These are phyloP conservation scores for Desmodesmus armatus DNA, from an alignment of 139 green algal genomes.

Conservation along the genomic window DNA sequence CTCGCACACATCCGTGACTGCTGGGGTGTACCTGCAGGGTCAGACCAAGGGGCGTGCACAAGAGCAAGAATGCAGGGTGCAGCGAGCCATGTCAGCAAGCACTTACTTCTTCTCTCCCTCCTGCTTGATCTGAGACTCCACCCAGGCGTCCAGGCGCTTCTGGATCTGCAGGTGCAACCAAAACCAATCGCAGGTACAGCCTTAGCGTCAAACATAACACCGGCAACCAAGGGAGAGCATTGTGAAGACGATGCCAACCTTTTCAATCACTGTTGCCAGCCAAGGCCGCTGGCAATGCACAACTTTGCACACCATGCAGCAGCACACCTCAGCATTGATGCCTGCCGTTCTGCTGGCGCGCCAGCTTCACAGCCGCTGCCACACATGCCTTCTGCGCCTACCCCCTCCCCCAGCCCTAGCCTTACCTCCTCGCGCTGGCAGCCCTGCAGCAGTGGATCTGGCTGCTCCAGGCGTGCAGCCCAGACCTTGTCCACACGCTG, in stretches of 20 bases:
- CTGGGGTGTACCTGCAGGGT: no score
- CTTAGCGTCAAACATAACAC: neutral
- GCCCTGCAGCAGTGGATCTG: conserved; percentile 69
- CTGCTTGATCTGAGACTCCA: conserved; percentile 81
- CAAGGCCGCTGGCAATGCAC: no score
- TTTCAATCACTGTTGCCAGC: no score
- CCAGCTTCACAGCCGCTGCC: conserved; percentile 19
- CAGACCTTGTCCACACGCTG: conserved; percentile 66
- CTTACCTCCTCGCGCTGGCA: conserved; percentile 66
- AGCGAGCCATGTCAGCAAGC: neutral
- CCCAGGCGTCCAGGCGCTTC: conserved; percentile 53
- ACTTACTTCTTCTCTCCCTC: conserved; percentile 84
- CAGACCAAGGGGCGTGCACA: no score
- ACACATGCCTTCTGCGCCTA: conserved; percentile 64
- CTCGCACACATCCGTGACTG: no score
- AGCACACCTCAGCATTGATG: neutral
- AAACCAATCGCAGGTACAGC: neutral
- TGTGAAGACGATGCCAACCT: no score
- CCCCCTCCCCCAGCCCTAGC: neutral
- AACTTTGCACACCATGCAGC: no score
- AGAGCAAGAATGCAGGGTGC: no score
- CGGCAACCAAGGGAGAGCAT: no score
- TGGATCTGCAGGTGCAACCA: conserved; percentile 30
- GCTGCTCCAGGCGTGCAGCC: conserved; percentile 59
- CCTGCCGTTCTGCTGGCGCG: neutral